Conservation (phyloP, 345 rosid species). For the Melaleuca alternifolia region DNA sequence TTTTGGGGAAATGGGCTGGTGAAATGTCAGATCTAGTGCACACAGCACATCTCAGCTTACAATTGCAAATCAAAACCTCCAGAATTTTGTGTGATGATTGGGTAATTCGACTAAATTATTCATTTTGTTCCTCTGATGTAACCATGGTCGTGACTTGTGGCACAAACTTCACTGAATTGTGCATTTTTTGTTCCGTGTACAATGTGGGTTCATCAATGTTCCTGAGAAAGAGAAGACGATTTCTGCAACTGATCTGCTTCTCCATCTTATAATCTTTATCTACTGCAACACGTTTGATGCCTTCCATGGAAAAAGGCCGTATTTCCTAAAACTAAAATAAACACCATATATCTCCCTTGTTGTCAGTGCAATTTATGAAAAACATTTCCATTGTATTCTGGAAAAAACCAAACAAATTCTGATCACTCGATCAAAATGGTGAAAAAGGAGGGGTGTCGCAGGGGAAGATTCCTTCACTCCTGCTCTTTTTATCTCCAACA, state of each 20-base stretch:
- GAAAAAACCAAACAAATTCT: not conserved
- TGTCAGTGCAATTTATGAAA: conserved; percentile 2
- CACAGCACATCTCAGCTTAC: not conserved
- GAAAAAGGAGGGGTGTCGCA: not conserved
- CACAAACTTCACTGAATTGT: not conserved
- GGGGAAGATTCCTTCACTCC: conserved; percentile 21
- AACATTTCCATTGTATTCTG: not conserved
- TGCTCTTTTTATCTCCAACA: conserved; percentile 1
- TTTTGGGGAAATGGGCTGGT: not conserved
- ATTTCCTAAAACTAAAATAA: not conserved
- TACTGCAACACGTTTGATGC: conserved; percentile 9
- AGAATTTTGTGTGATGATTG: not conserved
- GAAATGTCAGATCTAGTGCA: not conserved
- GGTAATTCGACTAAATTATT: not conserved
- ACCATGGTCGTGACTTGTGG: not conserved
- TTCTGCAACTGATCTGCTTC: not conserved
- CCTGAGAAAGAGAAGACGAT: not conserved
- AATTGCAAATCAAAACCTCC: not conserved
- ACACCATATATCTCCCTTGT: not conserved
- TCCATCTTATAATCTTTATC: not conserved
- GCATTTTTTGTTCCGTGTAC: not conserved
- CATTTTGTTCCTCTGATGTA: not conserved
- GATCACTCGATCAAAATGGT: not conserved
- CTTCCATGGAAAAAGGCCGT: conserved; percentile 5
- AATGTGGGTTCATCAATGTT: not conserved